Percentiles rank a stretch among this genome's conserved stretches.
Evolutionary conservation across 768 basidiomycete species (phyloP).

Genomic region (Mycena rebaudengoi): DNA sequence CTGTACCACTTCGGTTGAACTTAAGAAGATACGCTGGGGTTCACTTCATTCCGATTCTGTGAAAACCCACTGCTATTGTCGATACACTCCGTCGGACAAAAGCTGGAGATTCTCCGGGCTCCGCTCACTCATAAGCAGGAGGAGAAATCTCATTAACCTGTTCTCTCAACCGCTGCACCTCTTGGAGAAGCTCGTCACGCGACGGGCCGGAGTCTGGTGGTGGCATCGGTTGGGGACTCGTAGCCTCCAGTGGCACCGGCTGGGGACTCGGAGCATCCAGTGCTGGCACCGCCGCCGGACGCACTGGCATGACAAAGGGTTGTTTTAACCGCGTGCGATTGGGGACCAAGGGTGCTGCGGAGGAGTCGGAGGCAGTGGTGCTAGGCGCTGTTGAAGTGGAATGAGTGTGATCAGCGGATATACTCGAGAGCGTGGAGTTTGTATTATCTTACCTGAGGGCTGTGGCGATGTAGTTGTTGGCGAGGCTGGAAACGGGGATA

Average conservation of each 20-base stretch:
- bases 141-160: background rate
- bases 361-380: background rate
- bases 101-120: too few species aligned
- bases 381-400: background rate
- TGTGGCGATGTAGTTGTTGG: too few species aligned
- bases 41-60: too few species aligned
- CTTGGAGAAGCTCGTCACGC: slow-evolving; percentile 3
- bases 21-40: too few species aligned
- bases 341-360: background rate
- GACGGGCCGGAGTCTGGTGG: background rate
- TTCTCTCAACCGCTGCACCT: slow-evolving; percentile 1
- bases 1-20: too few species aligned
- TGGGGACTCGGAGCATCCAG: background rate
- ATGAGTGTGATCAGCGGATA: background rate
- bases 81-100: too few species aligned
- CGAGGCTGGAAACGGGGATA: too few species aligned
- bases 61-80: too few species aligned
- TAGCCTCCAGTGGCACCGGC: background rate
- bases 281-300: background rate
- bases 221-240: background rate
- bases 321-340: background rate
- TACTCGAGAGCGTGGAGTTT: background rate
- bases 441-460: too few species aligned
- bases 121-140: too few species aligned
- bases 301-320: background rate